These are phyloP conservation scores for Takashimella tepidaria DNA, from an alignment of 1,284 basidiomycete species.

Conservation along the genomic window DNA sequence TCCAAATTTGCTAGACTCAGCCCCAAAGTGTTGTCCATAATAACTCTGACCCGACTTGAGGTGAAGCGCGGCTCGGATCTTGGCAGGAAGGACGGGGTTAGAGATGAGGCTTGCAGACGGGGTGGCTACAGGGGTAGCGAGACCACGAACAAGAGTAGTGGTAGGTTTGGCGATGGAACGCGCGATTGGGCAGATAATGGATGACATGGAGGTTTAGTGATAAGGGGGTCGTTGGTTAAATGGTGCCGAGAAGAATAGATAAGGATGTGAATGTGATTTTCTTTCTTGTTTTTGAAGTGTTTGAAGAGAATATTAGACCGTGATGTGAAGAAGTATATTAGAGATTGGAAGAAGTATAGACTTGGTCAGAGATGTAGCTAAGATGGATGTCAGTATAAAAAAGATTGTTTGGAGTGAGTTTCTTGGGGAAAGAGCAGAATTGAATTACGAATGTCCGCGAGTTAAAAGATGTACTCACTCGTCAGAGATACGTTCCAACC, in stretches of 20 bases:
- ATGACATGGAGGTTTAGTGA: conserved; percentile 8
- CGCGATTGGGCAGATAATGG: conserved; percentile 15
- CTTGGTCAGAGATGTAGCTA: conserved; percentile 47
- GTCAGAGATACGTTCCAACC: conserved; percentile 47
- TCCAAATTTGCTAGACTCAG: conserved; percentile 80
- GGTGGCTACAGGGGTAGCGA: conserved; percentile 18
- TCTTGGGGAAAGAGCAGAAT: no score
- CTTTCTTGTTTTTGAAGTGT: no score
- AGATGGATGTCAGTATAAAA: conserved; percentile 1
- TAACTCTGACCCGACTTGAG: conserved; percentile 93
- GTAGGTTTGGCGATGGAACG: conserved; percentile 1
- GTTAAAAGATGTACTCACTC: conserved; percentile 34
- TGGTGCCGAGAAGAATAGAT: not conserved
- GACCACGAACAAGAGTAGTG: conserved; percentile 11
- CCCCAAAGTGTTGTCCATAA: conserved; percentile 82
- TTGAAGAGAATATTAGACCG: not conserved
- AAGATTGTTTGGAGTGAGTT: no score
- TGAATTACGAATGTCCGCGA: not conserved
- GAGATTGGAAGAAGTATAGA: conserved; percentile 37
- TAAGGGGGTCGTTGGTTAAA: not conserved
- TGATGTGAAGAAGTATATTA: conserved; percentile 13
- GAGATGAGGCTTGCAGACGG: conserved; percentile 9
- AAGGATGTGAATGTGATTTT: not conserved
- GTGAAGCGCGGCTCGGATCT: conserved; percentile 77
- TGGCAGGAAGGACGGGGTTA: conserved; percentile 40